Base-by-base conservation (phyloP, 345 rosid species). In the Boechera divaricarpa region DNA sequence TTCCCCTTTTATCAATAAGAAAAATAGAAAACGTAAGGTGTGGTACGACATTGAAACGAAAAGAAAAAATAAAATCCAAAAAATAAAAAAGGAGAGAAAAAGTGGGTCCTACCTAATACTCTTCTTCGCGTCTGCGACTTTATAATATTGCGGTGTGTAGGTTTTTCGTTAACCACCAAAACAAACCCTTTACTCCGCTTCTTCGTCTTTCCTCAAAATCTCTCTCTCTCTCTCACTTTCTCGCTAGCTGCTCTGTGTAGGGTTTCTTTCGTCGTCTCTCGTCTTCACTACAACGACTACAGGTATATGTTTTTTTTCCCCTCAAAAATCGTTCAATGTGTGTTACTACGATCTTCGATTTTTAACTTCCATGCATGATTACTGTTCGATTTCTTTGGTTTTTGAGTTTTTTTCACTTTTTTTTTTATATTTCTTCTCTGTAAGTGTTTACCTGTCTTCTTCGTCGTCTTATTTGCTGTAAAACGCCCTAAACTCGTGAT, bases 101-200 rank as follows among this genome's bases (percentile, higher is more conserved):
- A 13, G 69, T 51, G 39, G 59, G 59, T 3, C 71, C 58, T 21
- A 67, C 45, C 13, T 2, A 41, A 3, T 10, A 10, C 29, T 21
- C 24, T 21, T 21, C 24, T 21, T 21, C 1, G 24, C 24, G 24
- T 21, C 24, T 21, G 24, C 24, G 24, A 21, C 24, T 21, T 21
- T 21, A 21, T 21, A 21, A 21, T 21, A 21, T 21, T 21, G 24
- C 24, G 24, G 24, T 21, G 29, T 28, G 29, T 28, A 28, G 29
- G 10, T 7, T 36, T 6, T 12, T 15, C 58, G 57, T 70, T 67
- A 38, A 61, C 47, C 48, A 61, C 59, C 62, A 28, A 12, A 63
- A 21, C 53, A 73, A 44, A 28, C 44, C 32, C 7, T 18, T 18
- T 16, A 26, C 59, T 60, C 12, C 35, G 35, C 35, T 33, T 33